These are phyloP conservation scores for Tuctoria greenei DNA, from an alignment of 176 grass and related monocot genomes.

Conservation along the genomic window DNA sequence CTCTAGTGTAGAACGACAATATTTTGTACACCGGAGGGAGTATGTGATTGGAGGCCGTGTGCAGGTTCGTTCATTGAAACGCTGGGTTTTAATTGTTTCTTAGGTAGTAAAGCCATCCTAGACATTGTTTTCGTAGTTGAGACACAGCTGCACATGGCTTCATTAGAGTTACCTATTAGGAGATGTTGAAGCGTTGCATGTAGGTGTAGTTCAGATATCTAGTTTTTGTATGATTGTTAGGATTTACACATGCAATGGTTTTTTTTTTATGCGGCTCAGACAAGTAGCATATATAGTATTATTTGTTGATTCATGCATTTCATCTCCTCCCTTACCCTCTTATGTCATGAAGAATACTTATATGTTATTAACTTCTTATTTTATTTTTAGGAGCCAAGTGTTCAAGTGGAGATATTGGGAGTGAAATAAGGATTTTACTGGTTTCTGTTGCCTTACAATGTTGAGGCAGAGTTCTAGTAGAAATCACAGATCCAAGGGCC, in stretches of 20 bases:
- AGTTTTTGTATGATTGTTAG: slow-evolving; percentile 10
- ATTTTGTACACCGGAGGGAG: no score
- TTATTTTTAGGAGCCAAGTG: slow-evolving; percentile 32
- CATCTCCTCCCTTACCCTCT: not conserved
- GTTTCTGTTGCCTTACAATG: slow-evolving; percentile 47
- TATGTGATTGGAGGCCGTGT: slow-evolving; percentile 2
- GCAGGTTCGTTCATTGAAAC: slow-evolving; percentile 2
- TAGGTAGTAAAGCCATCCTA: slow-evolving; percentile 21
- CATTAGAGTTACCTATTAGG: not conserved
- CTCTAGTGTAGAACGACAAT: no score
- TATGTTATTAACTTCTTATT: slow-evolving; percentile 7
- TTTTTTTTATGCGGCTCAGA: not conserved
- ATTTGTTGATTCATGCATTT: not conserved
- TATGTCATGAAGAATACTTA: slow-evolving; percentile 21
- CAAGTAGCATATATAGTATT: not conserved
- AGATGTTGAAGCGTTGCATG: not conserved
- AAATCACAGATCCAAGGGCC: slow-evolving; percentile 76
- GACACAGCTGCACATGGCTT: slow-evolving; percentile 12
- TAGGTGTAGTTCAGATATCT: slow-evolving; percentile 22
- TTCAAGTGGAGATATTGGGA: slow-evolving; percentile 22
- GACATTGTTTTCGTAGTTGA: not conserved
- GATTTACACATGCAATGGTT: not conserved
- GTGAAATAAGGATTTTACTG: not conserved
- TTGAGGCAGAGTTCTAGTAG: slow-evolving; percentile 84
- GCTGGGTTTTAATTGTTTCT: slow-evolving; percentile 20